Conservation (phyloP, 352 stramenopile genomes). For the Saprolegnia diclina region DNA sequence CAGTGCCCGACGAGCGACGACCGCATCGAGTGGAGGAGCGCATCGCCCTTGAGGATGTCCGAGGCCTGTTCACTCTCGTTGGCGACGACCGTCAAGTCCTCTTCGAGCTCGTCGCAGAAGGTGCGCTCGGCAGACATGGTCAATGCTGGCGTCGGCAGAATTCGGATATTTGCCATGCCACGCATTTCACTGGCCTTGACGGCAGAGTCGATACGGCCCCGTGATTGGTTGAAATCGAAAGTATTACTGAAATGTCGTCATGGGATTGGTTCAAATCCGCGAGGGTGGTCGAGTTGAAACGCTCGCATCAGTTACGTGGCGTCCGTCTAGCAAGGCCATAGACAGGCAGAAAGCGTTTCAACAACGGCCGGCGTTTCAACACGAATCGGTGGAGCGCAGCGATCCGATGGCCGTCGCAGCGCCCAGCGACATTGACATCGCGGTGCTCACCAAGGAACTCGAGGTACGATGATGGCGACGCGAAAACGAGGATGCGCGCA, state of each 20-base stretch:
- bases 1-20: conserved; percentile 43
- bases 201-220: too few relatives aligned
- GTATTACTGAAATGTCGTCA: too few relatives aligned
- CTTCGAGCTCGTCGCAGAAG: conserved; percentile 76
- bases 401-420: not conserved
- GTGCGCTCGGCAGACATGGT: conserved; percentile 36
- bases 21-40: conserved; percentile 37
- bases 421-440: conserved; percentile 14
- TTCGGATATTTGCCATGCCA: conserved; percentile 3
- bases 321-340: too few relatives aligned
- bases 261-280: not conserved
- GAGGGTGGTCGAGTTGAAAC: not conserved
- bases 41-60: conserved; percentile 17
- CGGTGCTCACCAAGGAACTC: conserved; percentile 26
- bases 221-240: not conserved
- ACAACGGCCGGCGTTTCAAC: not conserved
- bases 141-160: too few relatives aligned
- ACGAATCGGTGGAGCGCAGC: not conserved
- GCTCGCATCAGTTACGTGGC: not conserved
- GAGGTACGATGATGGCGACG: not conserved
- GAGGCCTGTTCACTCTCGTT: conserved; percentile 11
- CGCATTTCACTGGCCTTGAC: not conserved
- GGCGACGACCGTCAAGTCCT: conserved; percentile 38
- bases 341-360: not conserved
- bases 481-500: not conserved